Conservation (phyloP, 768 basidiomycete species). For the Collybia sordida region DNA sequence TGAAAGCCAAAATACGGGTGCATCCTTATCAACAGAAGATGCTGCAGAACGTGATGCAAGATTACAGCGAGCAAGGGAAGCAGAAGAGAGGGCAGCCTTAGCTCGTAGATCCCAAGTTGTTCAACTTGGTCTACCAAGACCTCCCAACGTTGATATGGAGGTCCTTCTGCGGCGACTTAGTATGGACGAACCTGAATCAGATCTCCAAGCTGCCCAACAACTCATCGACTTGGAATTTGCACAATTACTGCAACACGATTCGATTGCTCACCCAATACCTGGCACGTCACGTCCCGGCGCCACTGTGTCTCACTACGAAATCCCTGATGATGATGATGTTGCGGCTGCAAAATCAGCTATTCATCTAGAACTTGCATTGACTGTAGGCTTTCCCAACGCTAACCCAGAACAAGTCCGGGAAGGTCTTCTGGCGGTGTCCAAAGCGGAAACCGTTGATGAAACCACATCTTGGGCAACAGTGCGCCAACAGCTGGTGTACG, state of each 20-base stretch:
- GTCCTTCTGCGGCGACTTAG: conserved; percentile 60
- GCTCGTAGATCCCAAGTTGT: conserved; percentile 82
- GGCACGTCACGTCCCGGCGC: conserved; percentile 81
- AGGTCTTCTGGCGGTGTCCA: conserved; percentile 64
- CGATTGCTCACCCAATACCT: conserved; percentile 83
- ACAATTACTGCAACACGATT: conserved; percentile 81
- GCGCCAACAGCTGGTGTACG: conserved; percentile 63
- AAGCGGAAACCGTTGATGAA: conserved; percentile 62
- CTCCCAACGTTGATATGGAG: conserved; percentile 75
- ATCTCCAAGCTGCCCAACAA: conserved; percentile 49
- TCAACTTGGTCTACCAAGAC: conserved; percentile 82
- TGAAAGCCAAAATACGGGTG: conserved; percentile 41
- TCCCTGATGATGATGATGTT: conserved; percentile 78
- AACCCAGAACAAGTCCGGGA: conserved; percentile 76
- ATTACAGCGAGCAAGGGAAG: conserved; percentile 61
- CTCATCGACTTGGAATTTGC: conserved; percentile 80
- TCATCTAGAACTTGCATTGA: conserved; percentile 75
- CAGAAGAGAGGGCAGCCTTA: conserved; percentile 77
- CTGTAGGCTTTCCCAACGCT: conserved; percentile 86
- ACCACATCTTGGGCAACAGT: conserved; percentile 69
- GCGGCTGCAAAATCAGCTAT: conserved; percentile 68
- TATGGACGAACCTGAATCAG: conserved; percentile 41
- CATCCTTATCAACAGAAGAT: conserved; percentile 68
- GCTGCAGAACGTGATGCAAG: conserved; percentile 89
- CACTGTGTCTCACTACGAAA: conserved; percentile 63